Conservation (phyloP, 2,329 filamentous ascomycete genomes). For the Colletotrichum noveboracense region DNA sequence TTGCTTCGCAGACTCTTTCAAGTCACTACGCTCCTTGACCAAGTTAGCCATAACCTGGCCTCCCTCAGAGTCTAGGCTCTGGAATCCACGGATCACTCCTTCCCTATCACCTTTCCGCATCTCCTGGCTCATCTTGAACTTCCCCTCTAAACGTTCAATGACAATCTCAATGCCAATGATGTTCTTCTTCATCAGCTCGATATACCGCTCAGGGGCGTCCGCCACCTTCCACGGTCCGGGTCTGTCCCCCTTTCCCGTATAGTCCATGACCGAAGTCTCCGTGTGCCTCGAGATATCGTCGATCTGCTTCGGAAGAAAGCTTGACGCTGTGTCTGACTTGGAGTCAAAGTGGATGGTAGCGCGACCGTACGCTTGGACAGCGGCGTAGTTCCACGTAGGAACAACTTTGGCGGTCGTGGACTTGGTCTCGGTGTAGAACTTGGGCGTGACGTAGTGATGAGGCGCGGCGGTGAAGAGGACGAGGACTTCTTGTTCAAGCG, state of each 20-base stretch:
- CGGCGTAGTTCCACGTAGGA: slow-evolving; percentile 74
- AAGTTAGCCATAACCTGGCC: slow-evolving; percentile 34
- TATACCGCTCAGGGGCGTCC: slow-evolving; percentile 61
- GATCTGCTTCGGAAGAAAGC: slow-evolving; percentile 58
- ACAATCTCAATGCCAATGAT: slow-evolving; percentile 67
- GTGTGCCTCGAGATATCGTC: slow-evolving; percentile 54
- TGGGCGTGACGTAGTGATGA: slow-evolving; percentile 71
- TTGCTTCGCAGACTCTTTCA: slow-evolving; percentile 25
- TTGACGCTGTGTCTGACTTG: slow-evolving; percentile 44
- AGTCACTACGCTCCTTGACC: slow-evolving; percentile 33
- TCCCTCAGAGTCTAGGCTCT: slow-evolving; percentile 33
- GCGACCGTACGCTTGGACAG: slow-evolving; percentile 67
- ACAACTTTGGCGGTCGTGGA: slow-evolving; percentile 69
- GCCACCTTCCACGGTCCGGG: slow-evolving; percentile 58
- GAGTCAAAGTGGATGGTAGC: slow-evolving; percentile 59
- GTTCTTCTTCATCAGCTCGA: slow-evolving; percentile 61
- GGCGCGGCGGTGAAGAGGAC: slow-evolving; percentile 64
- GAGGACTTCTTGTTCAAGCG: slow-evolving; percentile 59
- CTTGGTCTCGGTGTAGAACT: slow-evolving; percentile 72
- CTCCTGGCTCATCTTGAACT: slow-evolving; percentile 74
- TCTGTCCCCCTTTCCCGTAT: slow-evolving; percentile 41
- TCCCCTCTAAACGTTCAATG: slow-evolving; percentile 60
- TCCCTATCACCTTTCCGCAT: slow-evolving; percentile 54
- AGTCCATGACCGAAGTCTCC: slow-evolving; percentile 63
- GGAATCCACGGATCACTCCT: slow-evolving; percentile 65